Evolutionary conservation across 345 rosid species (phyloP), one percentile per base, ranked within the genome.

Genomic region (Eucalyptus dawsonii): DNA sequence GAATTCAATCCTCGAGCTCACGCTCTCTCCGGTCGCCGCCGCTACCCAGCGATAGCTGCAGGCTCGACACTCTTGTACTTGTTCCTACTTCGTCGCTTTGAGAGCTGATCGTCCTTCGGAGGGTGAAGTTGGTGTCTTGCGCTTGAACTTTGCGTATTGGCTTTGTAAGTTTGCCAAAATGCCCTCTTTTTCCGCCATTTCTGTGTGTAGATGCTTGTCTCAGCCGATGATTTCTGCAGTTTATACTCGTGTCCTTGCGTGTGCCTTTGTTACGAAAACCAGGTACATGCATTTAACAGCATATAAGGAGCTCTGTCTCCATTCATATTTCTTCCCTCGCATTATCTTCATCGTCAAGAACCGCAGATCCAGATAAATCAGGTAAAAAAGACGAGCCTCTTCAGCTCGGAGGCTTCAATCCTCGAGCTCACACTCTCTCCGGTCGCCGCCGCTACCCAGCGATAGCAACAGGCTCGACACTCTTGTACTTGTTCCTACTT

Each of bases 1-100:
- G 62, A 1, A 0, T 24, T 56, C 29, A 56, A 24, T 56, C 0
- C 0, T 56, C 0, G 29, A 56, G 62, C 62, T 56, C 62, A 24
- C 29, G 62, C 29, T 56, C 62, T 56, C 27, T 24, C 29, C 62
- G 1, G 29, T 56, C 0, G 29, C 62, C 27, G 29, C 29, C 14
- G 3, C 62, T 56, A 2, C 62, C 62, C 3, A 56, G 13, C 27
- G 62, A 56, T 1, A 56, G 27, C 62, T 24, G 1, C 62, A 24
- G 29, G 29, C 27, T 24, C 1, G 29, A 24, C 62, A 56, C 51
- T 50, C 51, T 2, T 50, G 51, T 50, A 50, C 51, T 50, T 50
- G 16, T 14, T 50, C 51, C 51, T 50, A 5, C 16, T 50, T 50
- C 51, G 3, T 50, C 51, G 51, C 62, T 56, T 56, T 24, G 62